Percentiles rank a stretch among this genome's conserved stretches.
Conservation (phyloP, 2,329 filamentous ascomycete species). For the Nothophoma quercina region DNA sequence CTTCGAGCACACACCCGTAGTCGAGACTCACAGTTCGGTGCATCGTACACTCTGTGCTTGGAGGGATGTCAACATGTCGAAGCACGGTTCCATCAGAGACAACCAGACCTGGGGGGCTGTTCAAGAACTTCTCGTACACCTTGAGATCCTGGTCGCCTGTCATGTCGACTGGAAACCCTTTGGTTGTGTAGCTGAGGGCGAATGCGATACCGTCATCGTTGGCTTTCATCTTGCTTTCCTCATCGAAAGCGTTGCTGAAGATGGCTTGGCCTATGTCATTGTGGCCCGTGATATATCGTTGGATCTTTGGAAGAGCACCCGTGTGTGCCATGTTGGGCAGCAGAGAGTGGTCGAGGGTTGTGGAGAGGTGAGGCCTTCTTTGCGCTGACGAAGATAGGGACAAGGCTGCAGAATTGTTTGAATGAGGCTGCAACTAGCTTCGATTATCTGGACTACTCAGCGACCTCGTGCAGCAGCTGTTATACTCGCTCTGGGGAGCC, state of each 20-base stretch:
- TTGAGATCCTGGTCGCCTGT: slow-evolving; percentile 56
- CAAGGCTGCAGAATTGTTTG: neutral
- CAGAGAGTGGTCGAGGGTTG: neutral
- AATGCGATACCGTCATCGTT: slow-evolving; percentile 58
- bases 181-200: slow-evolving; percentile 59
- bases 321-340: slow-evolving; percentile 40
- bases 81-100: slow-evolving; percentile 58
- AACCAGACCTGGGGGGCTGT: slow-evolving; percentile 58
- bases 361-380: neutral
- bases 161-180: slow-evolving; percentile 57
- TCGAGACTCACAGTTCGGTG: slow-evolving; percentile 52
- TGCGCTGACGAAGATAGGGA: neutral
- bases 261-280: slow-evolving; percentile 46
- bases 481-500: slow-evolving; percentile 32
- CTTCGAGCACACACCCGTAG: slow-evolving; percentile 51
- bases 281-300: slow-evolving; percentile 50
- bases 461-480: slow-evolving; percentile 1
- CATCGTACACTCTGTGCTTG: slow-evolving; percentile 48
- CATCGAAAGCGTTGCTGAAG: slow-evolving; percentile 46
- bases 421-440: neutral
- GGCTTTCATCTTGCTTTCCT: slow-evolving; percentile 47
- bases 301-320: slow-evolving; percentile 40
- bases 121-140: slow-evolving; percentile 55
- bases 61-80: slow-evolving; percentile 51
- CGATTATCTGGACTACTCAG: neutral